phyloP scores from a whole-genome alignment of 2,329 filamentous ascomycete species.

The Alternaria triticimaculans region DNA sequence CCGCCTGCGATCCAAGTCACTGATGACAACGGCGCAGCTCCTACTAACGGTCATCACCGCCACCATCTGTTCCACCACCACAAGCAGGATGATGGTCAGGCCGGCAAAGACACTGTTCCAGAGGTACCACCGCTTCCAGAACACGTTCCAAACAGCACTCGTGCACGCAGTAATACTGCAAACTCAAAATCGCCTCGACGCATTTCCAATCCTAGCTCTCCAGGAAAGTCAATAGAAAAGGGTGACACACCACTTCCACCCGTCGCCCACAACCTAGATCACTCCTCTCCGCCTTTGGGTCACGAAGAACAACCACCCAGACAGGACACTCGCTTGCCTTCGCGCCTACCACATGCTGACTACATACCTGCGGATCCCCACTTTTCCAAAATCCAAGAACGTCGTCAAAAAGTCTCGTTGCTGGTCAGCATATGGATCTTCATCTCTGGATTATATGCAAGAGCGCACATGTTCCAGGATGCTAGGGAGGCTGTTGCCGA shows the following conservation, averaged over 20 bases:
- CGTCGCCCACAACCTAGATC: constrained; percentile 52
- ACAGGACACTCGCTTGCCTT: constrained; percentile 54
- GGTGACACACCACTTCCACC: constrained; percentile 47
- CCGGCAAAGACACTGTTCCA: constrained; percentile 19
- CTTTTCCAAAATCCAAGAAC: constrained; percentile 59
- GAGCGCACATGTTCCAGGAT: constrained; percentile 81
- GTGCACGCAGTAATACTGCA: constrained; percentile 16
- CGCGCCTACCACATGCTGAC: constrained; percentile 44
- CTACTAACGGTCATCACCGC: constrained; percentile 45
- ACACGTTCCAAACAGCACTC: constrained; percentile 23
- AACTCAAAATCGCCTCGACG: constrained; percentile 26
- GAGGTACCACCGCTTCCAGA: constrained; percentile 37
- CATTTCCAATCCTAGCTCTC: constrained; percentile 28
- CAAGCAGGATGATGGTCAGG: constrained; percentile 45
- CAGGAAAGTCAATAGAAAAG: constrained; percentile 37
- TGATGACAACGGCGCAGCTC: constrained; percentile 60
- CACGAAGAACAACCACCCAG: constrained; percentile 51
- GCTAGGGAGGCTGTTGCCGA: constrained; percentile 80
- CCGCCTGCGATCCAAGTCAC: constrained; percentile 81
- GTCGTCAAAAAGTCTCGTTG: constrained; percentile 63
- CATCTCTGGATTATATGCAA: constrained; percentile 85
- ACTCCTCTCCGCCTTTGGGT: constrained; percentile 45
- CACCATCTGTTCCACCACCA: constrained; percentile 42
- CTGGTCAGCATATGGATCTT: constrained; percentile 88
- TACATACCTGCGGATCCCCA: constrained; percentile 53